phyloP scores from a whole-genome alignment of 2,329 filamentous ascomycete species.

The Calcarisporium arbuscula region DNA sequence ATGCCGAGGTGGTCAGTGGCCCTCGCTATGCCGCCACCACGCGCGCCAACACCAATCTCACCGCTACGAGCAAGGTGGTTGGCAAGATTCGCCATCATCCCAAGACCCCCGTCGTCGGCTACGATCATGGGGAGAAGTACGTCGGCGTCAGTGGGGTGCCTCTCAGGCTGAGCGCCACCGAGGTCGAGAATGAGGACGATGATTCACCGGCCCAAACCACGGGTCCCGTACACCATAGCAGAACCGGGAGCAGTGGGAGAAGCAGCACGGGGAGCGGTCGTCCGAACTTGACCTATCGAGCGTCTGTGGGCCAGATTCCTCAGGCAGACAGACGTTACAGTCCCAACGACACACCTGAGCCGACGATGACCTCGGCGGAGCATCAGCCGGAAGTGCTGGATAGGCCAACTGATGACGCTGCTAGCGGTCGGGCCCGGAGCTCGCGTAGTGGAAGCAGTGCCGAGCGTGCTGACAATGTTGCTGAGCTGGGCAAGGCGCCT shows the following conservation, averaged over 20 bases:
- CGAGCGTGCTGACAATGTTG: slow-evolving; percentile 55
- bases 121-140: slow-evolving; percentile 70
- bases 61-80: slow-evolving; percentile 58
- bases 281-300: slow-evolving; percentile 42
- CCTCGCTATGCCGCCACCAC: slow-evolving; percentile 24
- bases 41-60: slow-evolving; percentile 58
- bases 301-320: slow-evolving; percentile 39
- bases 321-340: slow-evolving; percentile 41
- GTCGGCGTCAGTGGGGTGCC: slow-evolving; percentile 75
- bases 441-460: slow-evolving; percentile 50
- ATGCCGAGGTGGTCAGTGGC: slow-evolving; percentile 71
- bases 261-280: slow-evolving; percentile 57
- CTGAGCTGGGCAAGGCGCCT: slow-evolving; percentile 43
- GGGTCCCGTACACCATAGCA: slow-evolving; percentile 55
- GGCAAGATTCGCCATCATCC: slow-evolving; percentile 87
- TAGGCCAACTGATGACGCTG: slow-evolving; percentile 30
- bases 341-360: slow-evolving; percentile 50
- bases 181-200: slow-evolving; percentile 81
- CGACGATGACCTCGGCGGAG: slow-evolving; percentile 45
- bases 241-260: slow-evolving; percentile 69
- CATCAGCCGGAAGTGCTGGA: slow-evolving; percentile 26
- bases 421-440: slow-evolving; percentile 43
- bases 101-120: slow-evolving; percentile 71
- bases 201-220: slow-evolving; percentile 36
- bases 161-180: slow-evolving; percentile 86